A percentile compares a stretch with the other conserved stretches of the same genome.
phyloP scores from a whole-genome alignment of 2,329 filamentous ascomycete genomes.

The Fusarium burgessii region DNA sequence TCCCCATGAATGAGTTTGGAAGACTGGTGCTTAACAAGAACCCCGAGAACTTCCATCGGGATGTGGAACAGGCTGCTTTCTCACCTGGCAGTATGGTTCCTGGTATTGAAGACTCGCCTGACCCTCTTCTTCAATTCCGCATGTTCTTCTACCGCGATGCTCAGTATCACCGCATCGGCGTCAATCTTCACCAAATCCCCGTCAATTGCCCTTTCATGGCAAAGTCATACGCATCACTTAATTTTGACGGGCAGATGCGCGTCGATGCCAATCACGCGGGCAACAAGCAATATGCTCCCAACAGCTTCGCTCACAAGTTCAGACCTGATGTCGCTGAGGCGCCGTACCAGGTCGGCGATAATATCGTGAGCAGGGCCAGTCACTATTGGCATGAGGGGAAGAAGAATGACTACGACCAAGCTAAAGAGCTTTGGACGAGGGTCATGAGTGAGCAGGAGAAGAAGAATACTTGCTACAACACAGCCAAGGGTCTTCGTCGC shows the following conservation, averaged over 20 bases:
- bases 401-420: constrained; percentile 6
- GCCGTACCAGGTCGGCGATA: constrained; percentile 8
- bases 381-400: constrained; percentile 11
- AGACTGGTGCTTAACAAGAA: constrained; percentile 17
- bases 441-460: constrained; percentile 7
- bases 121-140: constrained; percentile 15
- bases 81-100: constrained; percentile 9
- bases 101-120: constrained; percentile 12
- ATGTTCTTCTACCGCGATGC: constrained; percentile 20
- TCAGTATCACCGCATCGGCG: constrained; percentile 7
- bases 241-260: constrained; percentile 4
- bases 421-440: constrained; percentile 4
- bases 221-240: constrained; percentile 11
- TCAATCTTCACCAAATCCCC: constrained; percentile 4
- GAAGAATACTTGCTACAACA: constrained; percentile 16
- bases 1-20: constrained; percentile 14
- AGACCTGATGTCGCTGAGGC: constrained; percentile 1
- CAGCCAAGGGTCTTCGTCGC: not conserved
- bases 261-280: constrained; percentile 5
- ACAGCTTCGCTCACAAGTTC: constrained; percentile 16
- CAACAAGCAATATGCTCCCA: constrained; percentile 4
- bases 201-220: constrained; percentile 17
- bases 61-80: constrained; percentile 11
- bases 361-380: not conserved
- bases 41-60: constrained; percentile 12